Percentiles rank a stretch among this genome's conserved stretches.
phyloP scores from a whole-genome alignment of 2,329 filamentous ascomycete species.

The Colletotrichum liaoningense region DNA sequence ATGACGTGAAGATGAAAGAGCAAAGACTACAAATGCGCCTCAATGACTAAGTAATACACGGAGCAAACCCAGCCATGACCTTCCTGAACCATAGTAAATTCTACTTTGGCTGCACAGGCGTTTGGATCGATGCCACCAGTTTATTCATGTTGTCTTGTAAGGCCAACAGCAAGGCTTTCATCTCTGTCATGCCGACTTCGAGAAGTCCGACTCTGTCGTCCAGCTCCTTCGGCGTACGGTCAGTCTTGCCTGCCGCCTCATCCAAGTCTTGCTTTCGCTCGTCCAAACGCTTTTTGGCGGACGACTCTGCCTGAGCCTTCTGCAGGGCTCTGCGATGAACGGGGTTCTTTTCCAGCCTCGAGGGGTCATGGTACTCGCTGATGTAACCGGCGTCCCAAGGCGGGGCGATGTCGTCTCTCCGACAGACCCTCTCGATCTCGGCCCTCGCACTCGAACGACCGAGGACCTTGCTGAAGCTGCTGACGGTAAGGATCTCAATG shows the following conservation, averaged over 20 bases:
- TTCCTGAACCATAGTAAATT: background rate
- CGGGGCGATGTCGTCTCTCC: conserved; percentile 16
- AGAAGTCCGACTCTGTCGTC: background rate
- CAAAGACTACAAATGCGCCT: background rate
- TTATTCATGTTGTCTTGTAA: background rate
- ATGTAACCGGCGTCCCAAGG: conserved; percentile 18
- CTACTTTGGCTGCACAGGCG: background rate
- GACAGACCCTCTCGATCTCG: conserved; percentile 21
- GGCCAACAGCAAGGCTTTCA: background rate
- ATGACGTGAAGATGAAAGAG: background rate
- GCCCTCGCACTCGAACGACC: background rate
- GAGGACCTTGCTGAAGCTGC: conserved; percentile 20
- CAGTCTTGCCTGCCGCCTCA: background rate
- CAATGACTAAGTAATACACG: too few species aligned
- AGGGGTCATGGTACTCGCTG: background rate
- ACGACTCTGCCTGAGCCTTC: background rate
- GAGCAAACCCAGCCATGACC: background rate
- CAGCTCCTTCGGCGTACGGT: background rate
- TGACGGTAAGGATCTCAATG: conserved; percentile 24
- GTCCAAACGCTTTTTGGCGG: background rate
- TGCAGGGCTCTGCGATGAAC: background rate
- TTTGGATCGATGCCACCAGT: background rate
- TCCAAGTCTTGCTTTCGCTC: background rate
- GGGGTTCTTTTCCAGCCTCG: background rate
- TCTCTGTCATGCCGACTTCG: background rate